Base-by-base conservation (phyloP, 2,329 filamentous ascomycete species). In the Tolypocladium album region DNA sequence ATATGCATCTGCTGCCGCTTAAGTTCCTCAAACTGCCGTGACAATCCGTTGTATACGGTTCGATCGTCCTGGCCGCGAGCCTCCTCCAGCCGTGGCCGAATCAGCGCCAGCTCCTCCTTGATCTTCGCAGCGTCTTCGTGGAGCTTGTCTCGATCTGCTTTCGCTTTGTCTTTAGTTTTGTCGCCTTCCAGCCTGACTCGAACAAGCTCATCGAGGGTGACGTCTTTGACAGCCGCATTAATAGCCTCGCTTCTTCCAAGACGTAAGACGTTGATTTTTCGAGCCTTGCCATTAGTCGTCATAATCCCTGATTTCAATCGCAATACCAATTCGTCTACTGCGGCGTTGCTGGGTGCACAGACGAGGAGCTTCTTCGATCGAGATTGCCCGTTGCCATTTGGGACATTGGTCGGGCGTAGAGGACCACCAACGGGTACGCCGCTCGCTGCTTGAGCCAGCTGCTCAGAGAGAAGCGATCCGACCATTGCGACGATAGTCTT, bases 401-500 rank as follows among this genome's bases (percentile, higher is more conserved):
- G 58, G 13, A 59, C 63, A 42, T 68, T 66, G 34, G 59, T 60
- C 3, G 71, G 70, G 22, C 72, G 69, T 47, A 70, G 20, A 2
- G 72, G 68, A 15, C 63, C 67, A 8, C 71, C 69, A 7, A 74
- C 61, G 15, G 71, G 69, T 17, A 70, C 68, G 20, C 72, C 68
- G 59, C 71, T 70, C 59, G 69, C 64, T 6, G 64, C 61, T 60
- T 71, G 75, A 64, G 67, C 73, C 62, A 68, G 70, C 66, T 72
- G 72, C 61, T 74, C 75, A 15, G 63, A 73, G n/a, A 68, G 66
- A 20, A 99, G 79, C 43, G 91, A 90, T 42, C 94, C 94, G 31
- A 97, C 92, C 80, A 99, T 95, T 39, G 93, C 94, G 60, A 96
- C 85, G 62, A 99, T 99, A 0, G 94, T 99, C 73, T 99, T 99